Evolutionary conservation across 129 eudicot species (phyloP), one percentile per base, ranked within the genome.

Genomic region (Flaveria trinervia): DNA sequence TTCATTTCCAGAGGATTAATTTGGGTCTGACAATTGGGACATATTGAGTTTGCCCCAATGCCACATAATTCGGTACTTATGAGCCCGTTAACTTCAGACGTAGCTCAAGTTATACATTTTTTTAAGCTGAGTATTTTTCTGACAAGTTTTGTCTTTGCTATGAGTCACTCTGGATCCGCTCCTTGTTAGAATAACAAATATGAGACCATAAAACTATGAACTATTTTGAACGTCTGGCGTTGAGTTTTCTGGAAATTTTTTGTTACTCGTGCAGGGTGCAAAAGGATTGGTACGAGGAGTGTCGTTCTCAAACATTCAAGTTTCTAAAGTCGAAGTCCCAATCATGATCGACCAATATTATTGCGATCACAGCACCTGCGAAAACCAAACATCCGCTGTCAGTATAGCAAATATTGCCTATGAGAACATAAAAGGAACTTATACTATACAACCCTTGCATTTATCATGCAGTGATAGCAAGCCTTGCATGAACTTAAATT

Each of bases 321-420:
- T 94, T 12, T 79, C 87, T 7, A 85, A 86, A 68, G 98, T 94
- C 39, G 84, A 89, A 79, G 61, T 77, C 18, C 98, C 98, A 4
- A 94, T 94, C 49, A 85, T 94, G 14, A 89, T 94, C 36, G 93
- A 94, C 75, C 97, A 94, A 62, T 94, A 80, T 77, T 94, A 91
- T 66, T 94, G 97, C 57, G 98, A 91, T 84, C 88, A 90, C 67
- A 77, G 85, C 14, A 75, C 9, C 3, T 93, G 98, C 88, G 80
- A 79, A 81, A 93, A 93, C 69, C 85, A 82, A 33, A 77, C 96
- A 43, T 60, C 92, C 0, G 96, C 97, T 1, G 96, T 93, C 44
- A 83, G 93, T n/a, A 77, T 93, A 73, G 80, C 90, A 51, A 84
- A 89, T 33, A 86, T 93, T 68, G 79, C 74, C 48, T 93, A 82